phyloP scores from a whole-genome alignment of 257 asterid genomes.

The Primulina huaijiensis region DNA sequence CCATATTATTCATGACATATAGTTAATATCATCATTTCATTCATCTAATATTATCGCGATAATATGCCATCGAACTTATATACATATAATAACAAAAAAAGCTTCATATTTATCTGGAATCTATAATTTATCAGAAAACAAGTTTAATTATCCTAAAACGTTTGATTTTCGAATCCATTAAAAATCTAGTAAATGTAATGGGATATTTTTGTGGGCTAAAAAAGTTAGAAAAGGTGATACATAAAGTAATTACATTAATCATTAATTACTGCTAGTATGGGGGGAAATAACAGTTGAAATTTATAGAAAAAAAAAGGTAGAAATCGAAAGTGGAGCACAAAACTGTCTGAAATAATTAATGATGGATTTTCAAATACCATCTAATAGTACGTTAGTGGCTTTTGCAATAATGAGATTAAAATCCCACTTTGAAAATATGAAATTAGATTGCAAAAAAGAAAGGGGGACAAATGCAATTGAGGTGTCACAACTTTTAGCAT shows the following conservation, averaged over 20 bases:
- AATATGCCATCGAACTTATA: too few relatives aligned
- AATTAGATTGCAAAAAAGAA: conserved; percentile 19
- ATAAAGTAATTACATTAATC: background rate
- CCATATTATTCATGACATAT: too few relatives aligned
- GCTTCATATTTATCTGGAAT: too few relatives aligned
- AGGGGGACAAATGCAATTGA: conserved; percentile 26
- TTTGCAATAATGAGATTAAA: conserved; percentile 6
- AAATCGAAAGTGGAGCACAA: conserved; percentile 20
- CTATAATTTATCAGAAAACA: too few relatives aligned
- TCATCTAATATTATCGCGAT: too few relatives aligned
- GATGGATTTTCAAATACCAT: conserved; percentile 25
- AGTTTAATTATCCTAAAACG: too few relatives aligned
- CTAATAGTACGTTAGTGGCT: conserved; percentile 29
- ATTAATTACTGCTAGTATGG: background rate
- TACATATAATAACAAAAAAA: too few relatives aligned
- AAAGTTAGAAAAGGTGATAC: background rate
- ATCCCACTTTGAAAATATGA: background rate
- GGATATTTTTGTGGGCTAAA: background rate
- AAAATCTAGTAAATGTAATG: background rate
- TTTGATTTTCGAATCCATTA: too few relatives aligned
- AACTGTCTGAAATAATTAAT: conserved; percentile 17
- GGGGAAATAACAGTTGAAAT: background rate
- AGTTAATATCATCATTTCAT: too few relatives aligned
- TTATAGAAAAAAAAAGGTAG: background rate
- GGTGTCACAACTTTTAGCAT: conserved; percentile 65